These are phyloP conservation scores for Plantago major DNA, from an alignment of 257 asterid species.

Conservation along the genomic window DNA sequence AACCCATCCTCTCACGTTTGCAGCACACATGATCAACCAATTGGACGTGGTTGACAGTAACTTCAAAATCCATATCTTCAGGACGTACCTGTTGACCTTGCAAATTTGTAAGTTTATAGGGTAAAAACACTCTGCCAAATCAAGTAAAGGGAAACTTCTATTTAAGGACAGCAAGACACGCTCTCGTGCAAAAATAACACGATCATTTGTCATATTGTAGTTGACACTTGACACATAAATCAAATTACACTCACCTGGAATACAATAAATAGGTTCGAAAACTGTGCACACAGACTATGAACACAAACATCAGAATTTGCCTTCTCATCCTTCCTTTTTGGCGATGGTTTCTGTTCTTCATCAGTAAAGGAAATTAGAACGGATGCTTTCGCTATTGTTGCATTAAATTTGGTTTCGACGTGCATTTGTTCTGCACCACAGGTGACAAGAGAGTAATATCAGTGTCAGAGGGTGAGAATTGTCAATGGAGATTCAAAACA, in stretches of 20 bases:
- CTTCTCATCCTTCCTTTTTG: constrained; percentile 29
- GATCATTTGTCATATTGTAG: background rate
- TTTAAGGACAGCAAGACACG: constrained; percentile 19
- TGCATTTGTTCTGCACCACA: constrained; percentile 77
- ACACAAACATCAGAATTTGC: constrained; percentile 28
- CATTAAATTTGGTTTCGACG: constrained; percentile 82
- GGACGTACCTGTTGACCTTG: constrained; percentile 65
- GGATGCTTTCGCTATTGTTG: constrained; percentile 51
- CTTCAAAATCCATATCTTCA: constrained; percentile 60
- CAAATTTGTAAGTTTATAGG: constrained; percentile 30
- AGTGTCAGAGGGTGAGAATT: constrained; percentile 21
- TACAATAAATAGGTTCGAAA: constrained; percentile 39
- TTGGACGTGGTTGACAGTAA: constrained; percentile 60
- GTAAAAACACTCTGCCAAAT: constrained; percentile 11
- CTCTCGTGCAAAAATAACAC: constrained; percentile 14
- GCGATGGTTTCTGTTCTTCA: constrained; percentile 50
- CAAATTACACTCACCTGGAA: constrained; percentile 54
- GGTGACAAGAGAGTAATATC: constrained; percentile 21
- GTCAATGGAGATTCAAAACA: constrained; percentile 10
- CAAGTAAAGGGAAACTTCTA: constrained; percentile 11
- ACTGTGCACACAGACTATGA: constrained; percentile 57
- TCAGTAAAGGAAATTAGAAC: constrained; percentile 66
- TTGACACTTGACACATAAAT: background rate
- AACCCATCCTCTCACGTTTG: constrained; percentile 28
- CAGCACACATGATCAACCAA: constrained; percentile 59